Evolutionary conservation across 2,329 filamentous ascomycete species (phyloP), one percentile per base, ranked within the genome.

Genomic region (Anthostomella pinea): DNA sequence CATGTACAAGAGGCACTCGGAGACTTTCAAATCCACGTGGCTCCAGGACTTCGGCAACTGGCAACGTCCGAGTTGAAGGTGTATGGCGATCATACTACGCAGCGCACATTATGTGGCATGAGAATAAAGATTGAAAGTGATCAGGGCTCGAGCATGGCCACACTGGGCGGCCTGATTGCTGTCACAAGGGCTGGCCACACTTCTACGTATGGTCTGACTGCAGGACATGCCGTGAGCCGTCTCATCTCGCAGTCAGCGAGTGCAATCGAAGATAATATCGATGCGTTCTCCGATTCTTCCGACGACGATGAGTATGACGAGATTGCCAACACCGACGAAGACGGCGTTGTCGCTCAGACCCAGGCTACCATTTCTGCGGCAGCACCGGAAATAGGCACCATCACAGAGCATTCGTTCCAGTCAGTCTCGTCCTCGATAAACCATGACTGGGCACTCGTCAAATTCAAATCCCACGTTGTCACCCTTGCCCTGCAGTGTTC

Each of bases 321-420:
- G 19, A 13, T 29, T 24, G 14, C 11, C 11, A 17, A 14, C 5
- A 2, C 13, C n/a, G 22, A 21, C 15, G n/a, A n/a, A n/a, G n/a
- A n/a, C n/a, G n/a, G n/a, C n/a, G n/a, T n/a, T n/a, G n/a, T n/a
- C n/a, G n/a, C n/a, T n/a, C n/a, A n/a, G n/a, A n/a, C n/a, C n/a
- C n/a, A n/a, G n/a, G n/a, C n/a, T n/a, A n/a, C n/a, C n/a, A n/a
- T n/a, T n/a, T n/a, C n/a, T n/a, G n/a, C n/a, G n/a, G n/a, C n/a
- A n/a, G n/a, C n/a, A n/a, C n/a, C n/a, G 25, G 25, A 26, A 0
- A 31, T 39, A 17, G 35, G 35, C 7, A 29, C 3, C 26, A 33
- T 43, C 24, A 29, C 31, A 14, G 39, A 30, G 19, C 27, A 35
- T 20, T 43, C 39, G 24, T 21, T 32, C 13, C 35, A 37, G 15